Evolutionary conservation across 768 basidiomycete genomes (phyloP), one percentile per base, ranked within the genome.

Genomic region (Lactarius hatsudake): DNA sequence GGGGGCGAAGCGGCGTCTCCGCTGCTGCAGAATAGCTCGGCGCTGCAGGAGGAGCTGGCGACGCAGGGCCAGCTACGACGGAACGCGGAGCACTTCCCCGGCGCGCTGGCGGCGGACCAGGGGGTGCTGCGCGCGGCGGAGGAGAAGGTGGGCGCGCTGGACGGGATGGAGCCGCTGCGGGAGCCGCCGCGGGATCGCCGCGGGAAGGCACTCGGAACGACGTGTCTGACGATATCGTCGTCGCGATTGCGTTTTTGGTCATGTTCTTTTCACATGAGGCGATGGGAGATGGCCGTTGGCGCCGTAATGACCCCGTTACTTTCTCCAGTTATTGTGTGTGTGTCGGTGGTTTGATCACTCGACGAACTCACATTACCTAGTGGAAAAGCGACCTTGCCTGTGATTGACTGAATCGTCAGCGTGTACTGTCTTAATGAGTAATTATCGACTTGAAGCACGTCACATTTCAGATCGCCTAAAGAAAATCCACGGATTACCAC

Each of bases 31-130:
- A 83, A 85, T 66, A 84, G 88, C n/a, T 53, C 38, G 2, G 80
- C 82, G 1, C 77, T 89, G 2, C 93, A 95, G 26, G 84, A 91
- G 59, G 85, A 91, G 32, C 84, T 94, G 53, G 82, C 90, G 0
- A 80, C 80, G 9, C 88, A 92, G 1, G 80, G 86, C 18, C 93
- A 94, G 73, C 85, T 98, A 57, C 92, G 91, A 72, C 81, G 85
- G 30, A 96, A 96, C 71, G 88, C 93, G 0, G 74, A 88, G 0
- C 86, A 93, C 72, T 95, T 98, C 74, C 83, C 89, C 6, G 80
- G 82, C 4, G 80, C 87, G 8, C 79, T 98, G 1, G 87, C 80
- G 48, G 87, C 88, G 64, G 96, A 98, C 76, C 86, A 89, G 72
- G 80, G 80, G 0, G 82, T 94, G 9, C 75, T 97, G 2, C 84